phyloP scores from a whole-genome alignment of 2,329 filamentous ascomycete genomes.

The Fusarium chuoi region DNA sequence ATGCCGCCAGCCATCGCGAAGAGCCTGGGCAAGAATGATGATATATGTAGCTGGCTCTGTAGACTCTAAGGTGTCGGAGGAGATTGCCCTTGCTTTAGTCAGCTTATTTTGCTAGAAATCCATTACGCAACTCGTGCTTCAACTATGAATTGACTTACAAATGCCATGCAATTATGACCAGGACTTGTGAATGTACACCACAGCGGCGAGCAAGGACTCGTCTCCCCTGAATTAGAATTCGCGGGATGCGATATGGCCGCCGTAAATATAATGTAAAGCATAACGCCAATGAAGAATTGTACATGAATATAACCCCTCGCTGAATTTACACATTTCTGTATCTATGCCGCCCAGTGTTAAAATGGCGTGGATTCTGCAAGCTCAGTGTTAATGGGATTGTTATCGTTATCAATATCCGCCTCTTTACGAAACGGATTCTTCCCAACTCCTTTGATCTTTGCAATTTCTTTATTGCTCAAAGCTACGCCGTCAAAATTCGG shows the following conservation, averaged over 20 bases:
- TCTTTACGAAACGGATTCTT: constrained; percentile 63
- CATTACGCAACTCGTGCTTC: constrained; percentile 23
- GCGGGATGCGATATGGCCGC: neutral
- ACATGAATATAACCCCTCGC: neutral
- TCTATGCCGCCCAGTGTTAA: neutral
- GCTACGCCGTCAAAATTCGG: constrained; percentile 61
- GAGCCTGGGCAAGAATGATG: constrained; percentile 11
- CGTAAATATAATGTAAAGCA: neutral
- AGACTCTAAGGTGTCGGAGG: constrained; percentile 40
- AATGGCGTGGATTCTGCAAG: constrained; percentile 10
- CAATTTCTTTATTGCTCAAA: constrained; percentile 61
- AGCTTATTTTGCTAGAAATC: constrained; percentile 35
- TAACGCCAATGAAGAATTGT: neutral
- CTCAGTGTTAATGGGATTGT: constrained; percentile 53
- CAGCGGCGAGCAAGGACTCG: neutral
- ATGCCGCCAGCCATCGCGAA: neutral
- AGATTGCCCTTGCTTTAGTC: constrained; percentile 39
- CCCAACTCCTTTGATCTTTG: constrained; percentile 52
- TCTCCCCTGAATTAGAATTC: neutral
- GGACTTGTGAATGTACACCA: neutral
- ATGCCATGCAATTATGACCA: neutral
- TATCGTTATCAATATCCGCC: constrained; percentile 55
- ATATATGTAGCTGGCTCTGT: constrained; percentile 39
- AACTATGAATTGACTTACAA: neutral
- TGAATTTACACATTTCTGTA: neutral